Base-by-base conservation (phyloP, 495 filamentous ascomycete genomes). In the Ramalina intermedia region DNA sequence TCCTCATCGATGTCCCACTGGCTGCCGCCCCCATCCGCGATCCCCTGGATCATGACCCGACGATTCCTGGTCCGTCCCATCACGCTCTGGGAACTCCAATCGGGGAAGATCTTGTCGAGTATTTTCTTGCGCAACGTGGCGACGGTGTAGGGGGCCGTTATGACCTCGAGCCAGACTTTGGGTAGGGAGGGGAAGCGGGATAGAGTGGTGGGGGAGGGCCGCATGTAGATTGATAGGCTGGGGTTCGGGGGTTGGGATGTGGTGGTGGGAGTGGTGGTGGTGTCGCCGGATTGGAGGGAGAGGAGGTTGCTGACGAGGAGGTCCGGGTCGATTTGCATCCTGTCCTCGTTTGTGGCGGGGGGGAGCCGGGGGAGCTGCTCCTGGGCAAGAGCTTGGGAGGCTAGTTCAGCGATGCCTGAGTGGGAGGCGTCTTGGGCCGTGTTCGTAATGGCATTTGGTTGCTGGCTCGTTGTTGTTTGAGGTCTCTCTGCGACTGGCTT, bases 281-380 rank as follows among this genome's bases (percentile, higher is more conserved):
- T 69, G 68, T 24, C 56, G 8, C 43, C 64, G 58, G 50, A 65
- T 49, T 56, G 70, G 49, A 55, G 71, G 61, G 44, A 71, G 64
- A 17, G 68, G 65, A 49, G 75, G 70, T 49, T 49, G 5, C 72
- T 68, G 47, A 70, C 64, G 14, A 76, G 67, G 26, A 79, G 64
- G 3, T 74, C 74, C 8, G 80, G 80, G 58, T 83, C 80, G 54
- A 84, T 82, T 56, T 82, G 79, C 63, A 82, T 68, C 53, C 80
- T 71, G 21, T 63, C 61, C 48, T 76, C 58, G 35, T 74, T 70
- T 49, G 64, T 59, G 24, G 60, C 55, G 23, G 63, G 50, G 18
- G 70, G 64, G 0, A 66, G 64, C 6, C 69, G 64, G 18, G 63
- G 51, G 17, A 70, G 65, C 0, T 67, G 64, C 4, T 70, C 65